Percentiles rank a stretch among this genome's conserved stretches.
These are phyloP conservation scores for Aspergillus wentii DNA, from an alignment of 495 filamentous ascomycete genomes.

Conservation along the genomic window DNA sequence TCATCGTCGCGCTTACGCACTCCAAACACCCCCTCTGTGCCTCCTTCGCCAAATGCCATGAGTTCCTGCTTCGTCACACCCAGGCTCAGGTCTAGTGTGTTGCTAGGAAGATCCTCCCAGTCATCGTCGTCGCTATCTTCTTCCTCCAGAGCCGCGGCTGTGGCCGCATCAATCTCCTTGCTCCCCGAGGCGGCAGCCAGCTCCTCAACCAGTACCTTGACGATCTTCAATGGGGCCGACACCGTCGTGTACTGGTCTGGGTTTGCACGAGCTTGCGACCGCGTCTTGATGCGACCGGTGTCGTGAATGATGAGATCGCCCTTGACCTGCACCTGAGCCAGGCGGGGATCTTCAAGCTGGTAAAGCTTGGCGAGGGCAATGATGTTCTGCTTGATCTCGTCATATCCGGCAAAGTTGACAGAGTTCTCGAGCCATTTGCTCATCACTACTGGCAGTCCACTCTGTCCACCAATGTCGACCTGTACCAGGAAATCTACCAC, in stretches of 20 bases:
- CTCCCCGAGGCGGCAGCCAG: conserved; percentile 58
- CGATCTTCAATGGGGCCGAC: conserved; percentile 82
- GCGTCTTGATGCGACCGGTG: conserved; percentile 84
- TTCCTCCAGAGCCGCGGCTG: conserved; percentile 49
- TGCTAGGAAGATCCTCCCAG: conserved; percentile 83
- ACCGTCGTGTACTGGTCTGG: conserved; percentile 90
- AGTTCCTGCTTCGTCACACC: conserved; percentile 66
- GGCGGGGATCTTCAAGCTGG: conserved; percentile 75
- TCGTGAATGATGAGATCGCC: conserved; percentile 83
- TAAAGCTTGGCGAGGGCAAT: conserved; percentile 89
- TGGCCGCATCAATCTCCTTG: conserved; percentile 49
- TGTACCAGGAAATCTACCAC: conserved; percentile 87
- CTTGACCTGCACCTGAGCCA: conserved; percentile 76
- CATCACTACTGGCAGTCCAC: conserved; percentile 80
- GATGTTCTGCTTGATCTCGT: conserved; percentile 93
- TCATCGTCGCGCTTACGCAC: conserved; percentile 80
- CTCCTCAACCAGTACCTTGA: conserved; percentile 93
- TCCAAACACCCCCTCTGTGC: conserved; percentile 45
- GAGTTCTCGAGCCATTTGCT: conserved; percentile 97
- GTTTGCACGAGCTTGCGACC: conserved; percentile 77
- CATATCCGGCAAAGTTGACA: conserved; percentile 91
- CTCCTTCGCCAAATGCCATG: conserved; percentile 67
- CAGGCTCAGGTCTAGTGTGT: conserved; percentile 64
- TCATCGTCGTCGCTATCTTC: conserved; percentile 64
- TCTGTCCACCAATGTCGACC: conserved; percentile 65